phyloP scores from a whole-genome alignment of 2,329 filamentous ascomycete species.

The Chaetomiaceae sp. region DNA sequence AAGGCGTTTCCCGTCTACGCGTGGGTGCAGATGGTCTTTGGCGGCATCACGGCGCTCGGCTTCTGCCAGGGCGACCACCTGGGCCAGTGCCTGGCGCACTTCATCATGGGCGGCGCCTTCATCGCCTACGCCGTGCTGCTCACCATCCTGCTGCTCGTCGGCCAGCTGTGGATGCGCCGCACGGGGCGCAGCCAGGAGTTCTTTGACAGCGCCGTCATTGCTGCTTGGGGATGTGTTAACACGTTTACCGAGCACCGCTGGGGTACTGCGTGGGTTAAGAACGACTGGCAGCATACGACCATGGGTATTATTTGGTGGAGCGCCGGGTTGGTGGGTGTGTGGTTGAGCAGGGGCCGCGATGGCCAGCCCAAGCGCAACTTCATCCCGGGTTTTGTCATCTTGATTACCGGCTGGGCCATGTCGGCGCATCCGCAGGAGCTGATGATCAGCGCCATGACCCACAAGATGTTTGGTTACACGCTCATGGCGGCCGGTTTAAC shows the following conservation, averaged over 20 bases:
- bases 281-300: conserved; percentile 96
- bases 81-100: conserved; percentile 91
- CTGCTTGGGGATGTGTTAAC: conserved; percentile 93
- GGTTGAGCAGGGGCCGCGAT: conserved; percentile 80
- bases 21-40: conserved; percentile 95
- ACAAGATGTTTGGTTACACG: conserved; percentile 88
- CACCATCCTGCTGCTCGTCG: conserved; percentile 79
- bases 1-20: conserved; percentile 81
- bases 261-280: conserved; percentile 83
- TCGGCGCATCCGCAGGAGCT: conserved; percentile 82
- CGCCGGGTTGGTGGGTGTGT: conserved; percentile 84
- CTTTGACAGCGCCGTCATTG: conserved; percentile 87
- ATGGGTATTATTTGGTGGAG: conserved; percentile 99
- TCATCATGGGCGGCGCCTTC: conserved; percentile 98
- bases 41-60: conserved; percentile 84
- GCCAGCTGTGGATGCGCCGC: conserved; percentile 78
- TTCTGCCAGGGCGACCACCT: conserved; percentile 91
- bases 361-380: conserved; percentile 89
- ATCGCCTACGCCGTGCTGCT: conserved; percentile 89
- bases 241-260: conserved; percentile 97
- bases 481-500: conserved; percentile 84
- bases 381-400: conserved; percentile 83
- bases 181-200: conserved; percentile 92
- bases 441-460: conserved; percentile 80
- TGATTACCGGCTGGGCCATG: conserved; percentile 95